Conservation (phyloP, 2,329 filamentous ascomycete genomes). For the Lecanicillium sp. region DNA sequence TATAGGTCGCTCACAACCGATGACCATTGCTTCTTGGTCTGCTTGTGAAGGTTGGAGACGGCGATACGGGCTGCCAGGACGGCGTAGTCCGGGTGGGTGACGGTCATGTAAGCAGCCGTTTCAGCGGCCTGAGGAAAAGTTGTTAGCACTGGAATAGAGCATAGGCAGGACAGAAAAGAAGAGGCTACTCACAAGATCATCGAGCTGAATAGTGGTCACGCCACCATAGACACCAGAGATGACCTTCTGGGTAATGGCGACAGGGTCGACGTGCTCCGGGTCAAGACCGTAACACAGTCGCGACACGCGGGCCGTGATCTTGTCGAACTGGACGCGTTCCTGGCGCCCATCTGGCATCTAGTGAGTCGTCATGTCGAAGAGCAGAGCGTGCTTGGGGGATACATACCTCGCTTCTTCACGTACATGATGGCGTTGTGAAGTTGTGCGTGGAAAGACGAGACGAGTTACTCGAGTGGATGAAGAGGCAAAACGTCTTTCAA, state of each 20-base stretch:
- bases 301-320: slow-evolving; percentile 98
- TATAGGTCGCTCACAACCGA: slow-evolving; percentile 87
- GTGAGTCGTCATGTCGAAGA: no score
- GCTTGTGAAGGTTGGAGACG: slow-evolving; percentile 99
- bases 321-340: slow-evolving; percentile 99
- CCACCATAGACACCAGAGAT: slow-evolving; percentile 99
- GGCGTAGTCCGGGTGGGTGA: slow-evolving; percentile 97
- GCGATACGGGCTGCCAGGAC: slow-evolving; percentile 97
- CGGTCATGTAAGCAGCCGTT: slow-evolving; percentile 99
- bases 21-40: slow-evolving; percentile 99
- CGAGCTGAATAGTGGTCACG: slow-evolving; percentile 91
- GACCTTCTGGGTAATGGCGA: slow-evolving; percentile 97
- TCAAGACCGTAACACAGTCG: slow-evolving; percentile 96
- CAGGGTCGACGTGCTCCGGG: slow-evolving; percentile 88
- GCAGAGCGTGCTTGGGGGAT: no score
- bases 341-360: slow-evolving; percentile 81
- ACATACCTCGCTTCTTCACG: slow-evolving; percentile 56
- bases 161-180: no score
- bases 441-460: slow-evolving; percentile 13
- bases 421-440: slow-evolving; percentile 40
- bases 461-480: slow-evolving; percentile 5
- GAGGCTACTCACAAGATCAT: slow-evolving; percentile 71
- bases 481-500: slow-evolving; percentile 13
- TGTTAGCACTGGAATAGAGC: not conserved
- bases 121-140: slow-evolving; percentile 70